These are phyloP conservation scores for Euphrasia confusa DNA, from an alignment of 257 asterid genomes.

Conservation along the genomic window DNA sequence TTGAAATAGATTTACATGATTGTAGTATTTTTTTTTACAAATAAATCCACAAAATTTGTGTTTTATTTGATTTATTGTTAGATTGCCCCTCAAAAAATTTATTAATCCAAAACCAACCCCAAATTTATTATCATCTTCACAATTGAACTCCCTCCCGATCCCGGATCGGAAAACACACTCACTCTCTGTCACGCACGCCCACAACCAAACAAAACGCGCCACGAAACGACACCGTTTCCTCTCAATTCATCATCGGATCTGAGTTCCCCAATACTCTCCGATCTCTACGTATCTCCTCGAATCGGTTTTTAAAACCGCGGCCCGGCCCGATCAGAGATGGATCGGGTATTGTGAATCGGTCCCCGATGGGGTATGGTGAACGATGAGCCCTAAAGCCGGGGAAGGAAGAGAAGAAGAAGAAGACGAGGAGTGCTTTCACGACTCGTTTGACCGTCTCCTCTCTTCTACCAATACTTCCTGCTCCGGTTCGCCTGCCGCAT, in stretches of 20 bases:
- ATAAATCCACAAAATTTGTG: too few relatives aligned
- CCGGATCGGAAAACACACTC: too few relatives aligned
- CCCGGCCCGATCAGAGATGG: slow-evolving; percentile 32
- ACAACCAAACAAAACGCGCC: too few relatives aligned
- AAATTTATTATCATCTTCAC: too few relatives aligned
- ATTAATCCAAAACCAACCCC: too few relatives aligned
- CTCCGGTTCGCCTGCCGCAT: slow-evolving; percentile 42
- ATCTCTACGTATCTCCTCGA: neutral
- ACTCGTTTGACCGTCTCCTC: slow-evolving; percentile 58
- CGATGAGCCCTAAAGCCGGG: slow-evolving; percentile 48
- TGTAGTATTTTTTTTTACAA: too few relatives aligned
- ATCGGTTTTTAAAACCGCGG: slow-evolving; percentile 11
- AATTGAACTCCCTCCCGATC: too few relatives aligned
- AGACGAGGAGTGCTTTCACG: slow-evolving; percentile 49
- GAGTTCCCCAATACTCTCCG: too few relatives aligned
- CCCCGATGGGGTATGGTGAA: slow-evolving; percentile 31
- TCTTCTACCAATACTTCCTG: slow-evolving; percentile 61
- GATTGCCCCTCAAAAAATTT: neutral
- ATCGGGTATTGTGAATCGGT: slow-evolving; percentile 31
- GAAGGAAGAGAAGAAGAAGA: slow-evolving; percentile 37
- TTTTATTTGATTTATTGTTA: neutral
- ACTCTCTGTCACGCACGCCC: too few relatives aligned
- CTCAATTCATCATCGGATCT: too few relatives aligned
- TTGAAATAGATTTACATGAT: too few relatives aligned
- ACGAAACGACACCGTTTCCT: too few relatives aligned